Evolutionary conservation across 306 rosid genomes (phyloP).

Genomic region (Lathyrus sativus): DNA sequence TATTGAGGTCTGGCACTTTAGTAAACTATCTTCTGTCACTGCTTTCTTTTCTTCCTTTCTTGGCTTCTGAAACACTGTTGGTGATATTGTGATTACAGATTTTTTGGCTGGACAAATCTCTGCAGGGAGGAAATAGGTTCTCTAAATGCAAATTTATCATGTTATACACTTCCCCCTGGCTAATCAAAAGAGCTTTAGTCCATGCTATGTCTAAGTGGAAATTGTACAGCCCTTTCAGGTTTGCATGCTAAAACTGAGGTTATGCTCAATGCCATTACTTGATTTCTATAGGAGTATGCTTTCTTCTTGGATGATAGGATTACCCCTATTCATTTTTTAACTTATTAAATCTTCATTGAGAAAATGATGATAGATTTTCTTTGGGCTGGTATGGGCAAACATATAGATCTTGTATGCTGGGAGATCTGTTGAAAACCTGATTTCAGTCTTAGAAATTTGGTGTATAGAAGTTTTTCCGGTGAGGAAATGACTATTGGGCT

Average conservation of each 20-base stretch:
- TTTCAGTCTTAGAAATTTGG: conserved; percentile 6
- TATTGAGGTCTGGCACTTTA: conserved; percentile 40
- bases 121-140: conserved; percentile 33
- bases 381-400: conserved; percentile 3
- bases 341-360: neutral
- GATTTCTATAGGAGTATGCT: conserved; percentile 21
- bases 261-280: conserved; percentile 6
- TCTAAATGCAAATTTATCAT: conserved; percentile 28
- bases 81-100: conserved; percentile 39
- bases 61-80: conserved; percentile 36
- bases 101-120: conserved; percentile 29
- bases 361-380: conserved; percentile 5
- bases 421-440: conserved; percentile 23
- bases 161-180: conserved; percentile 29
- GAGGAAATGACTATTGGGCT: neutral
- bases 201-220: conserved; percentile 18
- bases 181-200: conserved; percentile 41
- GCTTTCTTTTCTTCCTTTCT: conserved; percentile 14
- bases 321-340: neutral
- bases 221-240: conserved; percentile 53
- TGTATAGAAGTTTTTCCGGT: neutral
- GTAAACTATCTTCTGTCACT: neutral
- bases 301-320: conserved; percentile 26
- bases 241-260: conserved; percentile 39
- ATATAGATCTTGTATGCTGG: conserved; percentile 8